Conservation (phyloP, 2,329 filamentous ascomycete genomes). For the Calonectria ilicicola region DNA sequence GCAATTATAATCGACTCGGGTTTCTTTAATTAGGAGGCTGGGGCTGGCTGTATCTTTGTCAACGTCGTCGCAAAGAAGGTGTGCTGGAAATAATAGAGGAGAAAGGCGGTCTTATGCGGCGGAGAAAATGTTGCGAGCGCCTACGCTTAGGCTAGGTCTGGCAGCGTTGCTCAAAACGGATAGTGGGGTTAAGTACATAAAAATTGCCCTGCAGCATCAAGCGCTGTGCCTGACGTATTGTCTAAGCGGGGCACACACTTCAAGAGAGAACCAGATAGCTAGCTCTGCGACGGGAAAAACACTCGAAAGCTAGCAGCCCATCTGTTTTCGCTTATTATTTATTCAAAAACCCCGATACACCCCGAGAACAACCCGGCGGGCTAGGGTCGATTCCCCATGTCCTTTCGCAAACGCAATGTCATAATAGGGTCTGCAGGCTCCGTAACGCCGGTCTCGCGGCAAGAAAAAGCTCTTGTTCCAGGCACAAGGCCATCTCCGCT, state of each 20-base stretch:
- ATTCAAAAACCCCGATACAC: background rate
- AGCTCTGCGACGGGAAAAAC: background rate
- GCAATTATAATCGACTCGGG: background rate
- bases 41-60: background rate
- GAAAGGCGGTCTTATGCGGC: constrained; percentile 7
- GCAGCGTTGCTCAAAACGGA: constrained; percentile 28
- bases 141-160: background rate
- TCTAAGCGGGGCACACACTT: constrained; percentile 39
- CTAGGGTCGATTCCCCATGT: constrained; percentile 54
- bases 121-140: constrained; percentile 38
- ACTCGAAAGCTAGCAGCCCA: background rate
- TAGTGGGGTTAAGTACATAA: constrained; percentile 36
- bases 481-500: constrained; percentile 86
- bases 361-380: background rate
- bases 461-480: constrained; percentile 53
- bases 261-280: background rate
- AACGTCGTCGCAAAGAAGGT: background rate
- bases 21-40: background rate
- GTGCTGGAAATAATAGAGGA: background rate
- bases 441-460: constrained; percentile 34
- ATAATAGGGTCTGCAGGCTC: constrained; percentile 55
- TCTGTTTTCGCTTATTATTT: background rate
- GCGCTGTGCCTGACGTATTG: constrained; percentile 30
- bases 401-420: constrained; percentile 68
- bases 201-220: constrained; percentile 18